phyloP scores from a whole-genome alignment of 345 rosid species.

The Ceriops zippeliana region DNA sequence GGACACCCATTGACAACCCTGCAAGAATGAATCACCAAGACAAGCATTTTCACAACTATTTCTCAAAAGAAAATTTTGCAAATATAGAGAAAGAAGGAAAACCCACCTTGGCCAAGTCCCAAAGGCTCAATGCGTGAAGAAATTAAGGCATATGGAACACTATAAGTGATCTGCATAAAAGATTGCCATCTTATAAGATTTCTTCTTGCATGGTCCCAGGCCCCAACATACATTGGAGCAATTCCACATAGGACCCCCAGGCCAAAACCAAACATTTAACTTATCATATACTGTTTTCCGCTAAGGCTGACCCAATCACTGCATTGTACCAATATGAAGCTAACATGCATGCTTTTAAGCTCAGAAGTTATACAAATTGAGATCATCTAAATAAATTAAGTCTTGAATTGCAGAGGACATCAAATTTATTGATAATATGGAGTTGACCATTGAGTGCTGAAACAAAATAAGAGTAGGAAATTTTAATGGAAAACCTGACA shows the following conservation, averaged over 20 bases:
- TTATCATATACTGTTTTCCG: neutral
- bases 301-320: too few species aligned
- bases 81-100: neutral
- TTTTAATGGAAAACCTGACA: constrained; percentile 7
- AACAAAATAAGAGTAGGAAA: neutral
- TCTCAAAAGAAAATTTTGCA: neutral
- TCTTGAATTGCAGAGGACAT: too few species aligned
- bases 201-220: constrained; percentile 8
- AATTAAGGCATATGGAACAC: constrained; percentile 93
- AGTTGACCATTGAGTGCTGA: neutral
- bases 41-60: constrained; percentile 23
- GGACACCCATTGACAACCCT: constrained; percentile 97
- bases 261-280: neutral
- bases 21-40: constrained; percentile 24
- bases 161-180: constrained; percentile 75
- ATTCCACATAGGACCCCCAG: constrained; percentile 1
- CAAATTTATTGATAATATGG: too few species aligned
- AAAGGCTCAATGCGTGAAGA: constrained; percentile 78
- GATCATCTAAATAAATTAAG: too few species aligned
- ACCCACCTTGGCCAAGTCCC: constrained; percentile 95
- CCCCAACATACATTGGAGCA: constrained; percentile 1
- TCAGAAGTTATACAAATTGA: too few species aligned
- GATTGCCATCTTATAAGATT: constrained; percentile 21
- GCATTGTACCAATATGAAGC: too few species aligned
- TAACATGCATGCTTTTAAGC: too few species aligned